Base-by-base conservation (phyloP, 1,139 yeast genomes). In the Pichia norvegensis region DNA sequence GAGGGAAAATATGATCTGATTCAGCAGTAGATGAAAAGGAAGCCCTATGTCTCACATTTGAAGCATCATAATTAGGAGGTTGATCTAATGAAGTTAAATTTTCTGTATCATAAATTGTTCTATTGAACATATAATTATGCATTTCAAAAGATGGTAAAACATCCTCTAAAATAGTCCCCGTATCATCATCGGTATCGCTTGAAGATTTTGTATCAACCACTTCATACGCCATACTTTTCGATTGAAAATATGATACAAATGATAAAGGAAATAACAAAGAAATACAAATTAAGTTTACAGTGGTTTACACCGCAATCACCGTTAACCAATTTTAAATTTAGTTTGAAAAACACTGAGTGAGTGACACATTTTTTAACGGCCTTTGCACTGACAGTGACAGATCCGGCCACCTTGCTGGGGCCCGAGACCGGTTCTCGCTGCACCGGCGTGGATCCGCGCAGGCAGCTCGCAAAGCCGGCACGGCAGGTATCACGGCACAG, bases 141-240 rank as follows among this genome's bases (percentile, higher is more conserved):
- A 79, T 76, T 53, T 78, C 82, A 57, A 79, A 79, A 1, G 83
- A 76, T 1, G 85, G 85, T 40, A 79, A 60, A 3, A 79, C 71
- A 55, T 79, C 83, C 39, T 58, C 62, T 13, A 52, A 29, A 13
- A 46, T 22, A 9, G 41, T 36, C 11, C 37, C 29, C 13, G 44
- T 48, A 22, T 40, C 49, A 10, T 27, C 33, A 16, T 31, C 29
- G 29, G 14, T 40, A 25, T 29, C 19, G 13, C 36, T 35, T 41
- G 31, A 27, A 13, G 31, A n/a, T 11, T 14, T 27, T 13, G 14
- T 27, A 27, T 27, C 14, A 3, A 33, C 38, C 37, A 11, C 31
- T 31, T 40, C 23, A 22, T 21, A 20, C 10, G 14, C 36, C 19
- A 16, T 33, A 16, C n/a, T 27, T 27, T 5, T 10, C 4, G 16